A percentile compares a stretch with the other conserved stretches of the same genome.
phyloP scores from a whole-genome alignment of 2,329 filamentous ascomycete species.

The Sphaerulina musiva region DNA sequence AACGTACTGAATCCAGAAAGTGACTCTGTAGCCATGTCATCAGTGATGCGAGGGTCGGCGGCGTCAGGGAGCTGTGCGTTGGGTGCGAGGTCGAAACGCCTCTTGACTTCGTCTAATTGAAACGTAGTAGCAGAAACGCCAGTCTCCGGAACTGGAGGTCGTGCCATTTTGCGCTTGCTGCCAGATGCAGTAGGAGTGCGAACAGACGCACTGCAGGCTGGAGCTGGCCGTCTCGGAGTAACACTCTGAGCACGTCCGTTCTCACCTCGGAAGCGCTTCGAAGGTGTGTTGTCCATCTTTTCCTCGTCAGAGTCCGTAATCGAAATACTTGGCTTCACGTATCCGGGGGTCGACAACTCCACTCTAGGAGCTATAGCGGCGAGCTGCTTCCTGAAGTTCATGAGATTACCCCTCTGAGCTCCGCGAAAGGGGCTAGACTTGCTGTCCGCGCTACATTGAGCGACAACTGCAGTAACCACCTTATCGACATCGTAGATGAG shows the following conservation, averaged over 20 bases:
- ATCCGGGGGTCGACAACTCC: slow-evolving; percentile 24
- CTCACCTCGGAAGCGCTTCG: slow-evolving; percentile 33
- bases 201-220: slow-evolving; percentile 15
- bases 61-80: background rate
- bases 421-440: slow-evolving; percentile 38
- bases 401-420: slow-evolving; percentile 41
- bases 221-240: background rate
- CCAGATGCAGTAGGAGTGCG: slow-evolving; percentile 33
- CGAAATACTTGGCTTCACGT: slow-evolving; percentile 11
- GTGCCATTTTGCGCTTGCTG: background rate
- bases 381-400: slow-evolving; percentile 46
- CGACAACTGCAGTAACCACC: slow-evolving; percentile 51
- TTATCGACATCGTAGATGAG: slow-evolving; percentile 54
- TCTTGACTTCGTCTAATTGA: background rate
- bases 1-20: slow-evolving; percentile 32
- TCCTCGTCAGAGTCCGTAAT: slow-evolving; percentile 19
- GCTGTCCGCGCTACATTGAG: slow-evolving; percentile 48
- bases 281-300: slow-evolving; percentile 16
- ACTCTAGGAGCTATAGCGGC: slow-evolving; percentile 27
- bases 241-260: slow-evolving; percentile 9
- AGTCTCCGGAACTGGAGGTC: background rate
- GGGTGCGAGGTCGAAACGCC: background rate
- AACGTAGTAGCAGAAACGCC: background rate
- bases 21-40: slow-evolving; percentile 26
- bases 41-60: slow-evolving; percentile 1